A percentile compares a stretch with the other conserved stretches of the same genome.
phyloP scores from a whole-genome alignment of 768 basidiomycete genomes.

The Termitomyces sp. region DNA sequence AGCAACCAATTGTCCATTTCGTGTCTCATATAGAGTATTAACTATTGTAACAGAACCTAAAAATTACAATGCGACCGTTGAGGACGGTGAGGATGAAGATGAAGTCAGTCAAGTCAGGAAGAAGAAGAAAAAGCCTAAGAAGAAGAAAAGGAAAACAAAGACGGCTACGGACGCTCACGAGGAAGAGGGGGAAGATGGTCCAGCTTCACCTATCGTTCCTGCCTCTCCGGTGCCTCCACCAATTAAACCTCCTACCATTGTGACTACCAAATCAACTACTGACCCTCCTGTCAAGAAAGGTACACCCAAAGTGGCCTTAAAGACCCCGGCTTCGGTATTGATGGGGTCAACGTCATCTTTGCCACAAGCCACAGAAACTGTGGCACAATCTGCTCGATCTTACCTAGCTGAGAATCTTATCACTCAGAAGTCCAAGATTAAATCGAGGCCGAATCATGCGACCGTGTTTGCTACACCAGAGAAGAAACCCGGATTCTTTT shows the following conservation, averaged over 20 bases:
- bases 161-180: conserved; percentile 17
- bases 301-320: conserved; percentile 11
- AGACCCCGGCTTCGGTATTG: conserved; percentile 17
- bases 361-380: conserved; percentile 37
- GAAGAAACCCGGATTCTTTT: conserved; percentile 43
- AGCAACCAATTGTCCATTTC: not conserved
- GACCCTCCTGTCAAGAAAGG: conserved; percentile 17
- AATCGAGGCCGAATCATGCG: conserved; percentile 59
- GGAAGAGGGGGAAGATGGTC: conserved; percentile 9
- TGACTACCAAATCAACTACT: conserved; percentile 7
- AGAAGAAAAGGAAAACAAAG: conserved; percentile 62
- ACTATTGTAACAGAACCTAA: conserved; percentile 14
- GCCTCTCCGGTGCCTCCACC: conserved; percentile 14
- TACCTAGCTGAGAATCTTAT: conserved; percentile 53
- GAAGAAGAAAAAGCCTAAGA: conserved; percentile 66
- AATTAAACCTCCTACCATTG: not conserved
- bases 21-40: not conserved
- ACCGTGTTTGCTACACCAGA: conserved; percentile 38
- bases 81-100: conserved; percentile 73
- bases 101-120: conserved; percentile 27
- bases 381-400: conserved; percentile 65
- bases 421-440: conserved; percentile 57
- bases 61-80: conserved; percentile 49
- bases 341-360: conserved; percentile 25
- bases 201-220: conserved; percentile 10